Evolutionary conservation across 257 asterid species (phyloP).

Genomic region (Solanum chilense): DNA sequence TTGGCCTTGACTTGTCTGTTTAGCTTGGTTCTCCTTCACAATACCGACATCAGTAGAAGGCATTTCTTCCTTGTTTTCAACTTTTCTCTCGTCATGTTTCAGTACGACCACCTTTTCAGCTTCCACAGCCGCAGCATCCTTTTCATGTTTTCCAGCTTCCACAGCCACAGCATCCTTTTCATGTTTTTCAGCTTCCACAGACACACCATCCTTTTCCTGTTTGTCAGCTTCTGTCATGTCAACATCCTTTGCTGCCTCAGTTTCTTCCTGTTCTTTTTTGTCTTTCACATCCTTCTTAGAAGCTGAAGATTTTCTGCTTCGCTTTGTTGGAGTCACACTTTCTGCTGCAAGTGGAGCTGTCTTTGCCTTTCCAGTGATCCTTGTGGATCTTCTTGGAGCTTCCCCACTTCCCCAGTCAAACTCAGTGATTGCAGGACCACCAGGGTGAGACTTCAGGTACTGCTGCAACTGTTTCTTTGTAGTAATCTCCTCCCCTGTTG

Average conservation of each 20-base stretch:
- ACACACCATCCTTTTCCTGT: background rate
- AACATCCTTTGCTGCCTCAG: slow-evolving; percentile 6
- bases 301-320: slow-evolving; percentile 23
- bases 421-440: slow-evolving; percentile 22
- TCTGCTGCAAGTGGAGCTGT: slow-evolving; percentile 13
- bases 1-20: background rate
- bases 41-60: background rate
- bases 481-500: slow-evolving; percentile 41
- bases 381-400: slow-evolving; percentile 44
- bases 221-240: slow-evolving; percentile 20
- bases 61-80: background rate
- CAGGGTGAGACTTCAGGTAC: slow-evolving; percentile 44
- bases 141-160: slow-evolving; percentile 15
- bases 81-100: background rate
- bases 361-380: slow-evolving; percentile 36
- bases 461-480: slow-evolving; percentile 26
- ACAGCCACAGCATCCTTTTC: background rate
- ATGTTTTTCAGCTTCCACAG: background rate
- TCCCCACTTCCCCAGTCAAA: slow-evolving; percentile 49
- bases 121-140: background rate
- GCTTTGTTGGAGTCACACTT: slow-evolving; percentile 23
- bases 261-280: slow-evolving; percentile 15
- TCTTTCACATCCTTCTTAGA: slow-evolving; percentile 18
- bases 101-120: background rate
- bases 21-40: slow-evolving; percentile 3